Evolutionary conservation across 495 filamentous ascomycete genomes (phyloP), one percentile per base, ranked within the genome.

Genomic region (Neurospora discreta): DNA sequence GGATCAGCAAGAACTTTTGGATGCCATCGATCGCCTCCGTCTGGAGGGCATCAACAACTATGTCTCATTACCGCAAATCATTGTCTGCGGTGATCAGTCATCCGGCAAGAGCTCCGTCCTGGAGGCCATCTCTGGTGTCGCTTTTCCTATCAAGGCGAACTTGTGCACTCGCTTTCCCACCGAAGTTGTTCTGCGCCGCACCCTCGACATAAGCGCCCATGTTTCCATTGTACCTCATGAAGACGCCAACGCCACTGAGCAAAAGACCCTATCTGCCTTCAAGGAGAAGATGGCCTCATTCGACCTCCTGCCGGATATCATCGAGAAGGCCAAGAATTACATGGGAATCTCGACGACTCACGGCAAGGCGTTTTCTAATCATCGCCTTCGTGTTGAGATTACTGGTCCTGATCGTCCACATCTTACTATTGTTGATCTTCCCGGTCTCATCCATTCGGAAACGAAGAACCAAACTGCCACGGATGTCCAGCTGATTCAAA

Each of bases 41-140:
- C 78, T 78, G 0, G 80, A 83, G 18, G 89, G 89, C 0, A 83
- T 90, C 71, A 85, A 82, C 67, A 78, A 80, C 15, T 83, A 87
- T 71, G 79, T 92, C 5, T 83, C 86, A 4, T 83, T 92, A 0
- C 91, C 91, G 0, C 89, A 93, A 70, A 82, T 93, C 65, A 84
- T 92, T 10, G 89, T 93, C 18, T 91, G 87, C 76, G 91, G 91
- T 0, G 86, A 90, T 73, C 90, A 92, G 73, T 90, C 88, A 0
- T 86, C 86, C 1, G 90, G 91, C 3, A 93, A 92, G 71, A 91
- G 90, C 75, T 93, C 90, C 0, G 90, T 93, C 0, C 82, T 93
- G 0, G 87, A 93, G 79, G 90, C 89, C 0, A 87, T 94, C 43
- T 91, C 90, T 0, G 86, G 89, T n/a, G 86, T 93, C 8, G 82